Evolutionary conservation across 495 filamentous ascomycete species (phyloP).

Genomic region (Trypethelium eluteriae): DNA sequence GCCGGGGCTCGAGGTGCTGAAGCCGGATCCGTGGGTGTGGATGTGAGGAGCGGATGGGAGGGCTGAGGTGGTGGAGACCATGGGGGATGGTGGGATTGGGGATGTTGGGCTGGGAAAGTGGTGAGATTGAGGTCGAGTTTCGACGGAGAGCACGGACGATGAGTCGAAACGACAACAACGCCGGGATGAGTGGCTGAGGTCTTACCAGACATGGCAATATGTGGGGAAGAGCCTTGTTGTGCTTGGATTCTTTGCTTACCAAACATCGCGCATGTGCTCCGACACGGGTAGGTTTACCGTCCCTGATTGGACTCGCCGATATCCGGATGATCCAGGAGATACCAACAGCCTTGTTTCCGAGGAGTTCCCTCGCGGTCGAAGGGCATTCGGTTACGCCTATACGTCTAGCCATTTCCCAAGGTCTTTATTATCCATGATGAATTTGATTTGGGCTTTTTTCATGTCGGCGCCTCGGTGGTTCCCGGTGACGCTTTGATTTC

Average conservation of each 20-base stretch:
- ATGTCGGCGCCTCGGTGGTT: not conserved
- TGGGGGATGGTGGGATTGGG: not conserved
- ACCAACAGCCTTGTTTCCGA: no score
- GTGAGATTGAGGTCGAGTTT: not conserved
- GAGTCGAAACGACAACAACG: not conserved
- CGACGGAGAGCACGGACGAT: not conserved
- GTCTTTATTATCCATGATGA: not conserved
- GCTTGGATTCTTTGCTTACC: no score
- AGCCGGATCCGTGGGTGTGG: conserved; percentile 7
- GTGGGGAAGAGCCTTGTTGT: no score
- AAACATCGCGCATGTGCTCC: no score
- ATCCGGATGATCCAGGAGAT: no score
- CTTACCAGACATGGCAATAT: no score
- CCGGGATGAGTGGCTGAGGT: no score
- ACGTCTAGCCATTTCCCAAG: no score
- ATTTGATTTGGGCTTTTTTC: not conserved
- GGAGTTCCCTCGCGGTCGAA: no score
- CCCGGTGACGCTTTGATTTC: not conserved
- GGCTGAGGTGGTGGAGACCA: not conserved
- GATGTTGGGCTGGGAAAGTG: not conserved
- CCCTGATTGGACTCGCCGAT: no score
- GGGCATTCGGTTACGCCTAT: no score
- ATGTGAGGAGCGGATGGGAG: not conserved
- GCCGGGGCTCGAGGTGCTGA: conserved; percentile 8
- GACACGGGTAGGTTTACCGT: no score